phyloP scores from a whole-genome alignment of 169 alveolate species.

The Cytauxzoon felis region DNA sequence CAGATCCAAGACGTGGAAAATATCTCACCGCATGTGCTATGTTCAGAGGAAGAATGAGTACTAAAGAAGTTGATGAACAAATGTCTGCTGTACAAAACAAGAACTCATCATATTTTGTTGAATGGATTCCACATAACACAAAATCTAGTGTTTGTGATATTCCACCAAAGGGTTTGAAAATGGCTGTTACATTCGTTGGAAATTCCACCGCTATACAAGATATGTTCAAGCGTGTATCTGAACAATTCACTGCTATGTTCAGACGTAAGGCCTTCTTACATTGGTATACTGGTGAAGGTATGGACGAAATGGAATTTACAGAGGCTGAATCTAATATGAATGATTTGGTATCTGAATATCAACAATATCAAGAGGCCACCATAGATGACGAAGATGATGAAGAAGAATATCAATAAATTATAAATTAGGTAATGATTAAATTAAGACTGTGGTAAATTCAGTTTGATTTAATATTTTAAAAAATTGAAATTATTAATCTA shows the following conservation, averaged over 20 bases:
- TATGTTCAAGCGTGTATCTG: conserved; percentile 96
- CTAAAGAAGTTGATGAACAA: conserved; percentile 99
- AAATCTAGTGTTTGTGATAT: conserved; percentile 96
- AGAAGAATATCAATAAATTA: conserved; percentile 52
- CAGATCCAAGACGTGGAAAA: conserved; percentile 98
- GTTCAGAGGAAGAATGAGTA: conserved; percentile 99
- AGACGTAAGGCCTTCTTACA: conserved; percentile 97
- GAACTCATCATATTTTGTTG: conserved; percentile 96
- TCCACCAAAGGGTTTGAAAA: conserved; percentile 97
- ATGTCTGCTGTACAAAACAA: conserved; percentile 97
- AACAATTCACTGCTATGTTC: conserved; percentile 96
- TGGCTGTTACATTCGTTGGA: conserved; percentile 96
- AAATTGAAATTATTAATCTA: too few relatives aligned
- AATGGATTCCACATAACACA: conserved; percentile 98
- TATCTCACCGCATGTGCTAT: conserved; percentile 97
- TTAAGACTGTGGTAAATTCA: too few relatives aligned
- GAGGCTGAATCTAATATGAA: conserved; percentile 98
- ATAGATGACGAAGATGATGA: conserved; percentile 93
- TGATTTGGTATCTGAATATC: conserved; percentile 96
- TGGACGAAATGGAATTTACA: conserved; percentile 99
- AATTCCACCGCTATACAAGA: conserved; percentile 97
- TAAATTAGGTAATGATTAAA: too few relatives aligned
- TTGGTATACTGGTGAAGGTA: conserved; percentile 98
- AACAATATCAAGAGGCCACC: conserved; percentile 97
- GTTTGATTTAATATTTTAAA: too few relatives aligned